phyloP scores from a whole-genome alignment of 768 basidiomycete genomes.

The Pulveroboletus sp. region DNA sequence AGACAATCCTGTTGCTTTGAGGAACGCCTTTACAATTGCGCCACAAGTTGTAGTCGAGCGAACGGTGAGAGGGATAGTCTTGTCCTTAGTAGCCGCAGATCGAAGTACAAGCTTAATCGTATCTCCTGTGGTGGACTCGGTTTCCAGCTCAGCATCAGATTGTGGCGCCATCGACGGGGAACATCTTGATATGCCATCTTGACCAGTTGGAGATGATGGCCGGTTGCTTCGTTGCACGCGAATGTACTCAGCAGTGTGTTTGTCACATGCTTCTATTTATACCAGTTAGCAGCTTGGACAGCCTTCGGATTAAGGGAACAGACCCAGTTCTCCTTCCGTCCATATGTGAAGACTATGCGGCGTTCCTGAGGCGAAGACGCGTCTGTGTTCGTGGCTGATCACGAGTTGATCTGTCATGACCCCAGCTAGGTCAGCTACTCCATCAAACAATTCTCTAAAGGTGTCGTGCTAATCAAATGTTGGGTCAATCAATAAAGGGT shows the following conservation, averaged over 20 bases:
- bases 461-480: conserved; percentile 48
- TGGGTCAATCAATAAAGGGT: neutral
- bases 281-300: conserved; percentile 6
- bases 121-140: conserved; percentile 37
- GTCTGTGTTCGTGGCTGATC: conserved; percentile 55
- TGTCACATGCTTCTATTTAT: conserved; percentile 59
- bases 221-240: conserved; percentile 36
- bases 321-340: conserved; percentile 64
- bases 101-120: conserved; percentile 66
- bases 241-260: conserved; percentile 58
- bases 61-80: conserved; percentile 60
- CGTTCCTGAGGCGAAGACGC: conserved; percentile 65
- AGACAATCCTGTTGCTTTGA: conserved; percentile 61
- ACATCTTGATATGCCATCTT: conserved; percentile 2
- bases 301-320: conserved; percentile 15
- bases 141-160: conserved; percentile 29
- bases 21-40: conserved; percentile 68
- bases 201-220: conserved; percentile 19
- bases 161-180: conserved; percentile 21
- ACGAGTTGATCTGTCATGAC: conserved; percentile 51
- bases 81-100: conserved; percentile 43
- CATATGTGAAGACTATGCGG: conserved; percentile 64
- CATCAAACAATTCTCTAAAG: conserved; percentile 62
- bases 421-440: conserved; percentile 54
- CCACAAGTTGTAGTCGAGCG: conserved; percentile 73